Conservation (phyloP, 768 basidiomycete species). For the Macrolepiota dolichaula region DNA sequence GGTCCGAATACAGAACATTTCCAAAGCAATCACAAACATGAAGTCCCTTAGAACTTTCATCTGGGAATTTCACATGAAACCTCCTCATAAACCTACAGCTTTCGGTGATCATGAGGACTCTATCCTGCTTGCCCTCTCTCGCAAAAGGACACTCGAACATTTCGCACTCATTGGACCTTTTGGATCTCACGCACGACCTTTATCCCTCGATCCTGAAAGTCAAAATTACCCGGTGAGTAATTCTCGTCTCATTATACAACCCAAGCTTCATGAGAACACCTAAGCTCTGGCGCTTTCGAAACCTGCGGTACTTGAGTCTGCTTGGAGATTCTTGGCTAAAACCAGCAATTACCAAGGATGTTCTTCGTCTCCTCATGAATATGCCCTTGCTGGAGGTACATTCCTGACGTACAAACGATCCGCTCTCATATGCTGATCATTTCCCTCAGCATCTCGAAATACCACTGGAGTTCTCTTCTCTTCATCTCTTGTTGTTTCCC, state of each 20-base stretch:
- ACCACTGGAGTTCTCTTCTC: constrained; percentile 40
- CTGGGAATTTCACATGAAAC: constrained; percentile 33
- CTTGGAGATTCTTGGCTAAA: constrained; percentile 28
- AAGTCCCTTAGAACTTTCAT: constrained; percentile 35
- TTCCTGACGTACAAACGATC: neutral
- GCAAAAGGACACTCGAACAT: constrained; percentile 27
- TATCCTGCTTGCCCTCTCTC: constrained; percentile 29
- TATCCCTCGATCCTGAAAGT: constrained; percentile 24
- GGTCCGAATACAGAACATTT: constrained; percentile 33
- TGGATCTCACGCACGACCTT: constrained; percentile 32
- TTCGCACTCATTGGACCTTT: constrained; percentile 36
- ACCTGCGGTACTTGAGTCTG: constrained; percentile 27
- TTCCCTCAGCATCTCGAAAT: constrained; percentile 36
- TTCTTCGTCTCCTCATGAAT: constrained; percentile 24
- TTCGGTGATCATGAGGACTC: constrained; percentile 35
- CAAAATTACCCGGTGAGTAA: constrained; percentile 36
- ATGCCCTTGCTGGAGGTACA: constrained; percentile 28
- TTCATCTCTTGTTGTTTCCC: constrained; percentile 36
- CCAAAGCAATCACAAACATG: constrained; percentile 40
- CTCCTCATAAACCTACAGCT: constrained; percentile 22
- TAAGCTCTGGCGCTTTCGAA: constrained; percentile 28
- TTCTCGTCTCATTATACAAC: neutral
- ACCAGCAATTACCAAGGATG: constrained; percentile 25
- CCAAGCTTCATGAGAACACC: neutral
- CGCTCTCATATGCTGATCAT: neutral